These are phyloP conservation scores for Kluyveromyces sp. DNA, from an alignment of 1,139 yeast genomes.

Conservation along the genomic window DNA sequence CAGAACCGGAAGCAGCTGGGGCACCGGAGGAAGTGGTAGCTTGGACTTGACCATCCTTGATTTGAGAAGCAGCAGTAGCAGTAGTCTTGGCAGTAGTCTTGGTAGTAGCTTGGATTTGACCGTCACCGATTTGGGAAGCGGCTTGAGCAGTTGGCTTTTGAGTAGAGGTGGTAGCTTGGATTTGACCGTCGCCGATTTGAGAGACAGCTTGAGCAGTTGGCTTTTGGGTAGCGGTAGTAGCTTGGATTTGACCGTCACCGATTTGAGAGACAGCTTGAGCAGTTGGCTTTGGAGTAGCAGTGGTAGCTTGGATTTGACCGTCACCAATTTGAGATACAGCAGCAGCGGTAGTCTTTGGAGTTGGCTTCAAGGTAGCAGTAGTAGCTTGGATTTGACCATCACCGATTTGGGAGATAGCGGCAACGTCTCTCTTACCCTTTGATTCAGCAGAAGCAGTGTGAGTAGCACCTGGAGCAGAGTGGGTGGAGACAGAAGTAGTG, in stretches of 20 bases:
- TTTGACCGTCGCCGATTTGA: conserved; percentile 46
- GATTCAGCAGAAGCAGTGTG: conserved; percentile 33
- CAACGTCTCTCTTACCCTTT: conserved; percentile 29
- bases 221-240: conserved; percentile 31
- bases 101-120: conserved; percentile 55
- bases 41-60: conserved; percentile 42
- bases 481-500: conserved; percentile 32
- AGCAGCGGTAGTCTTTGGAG: conserved; percentile 34
- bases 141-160: conserved; percentile 35
- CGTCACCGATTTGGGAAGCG: conserved; percentile 46
- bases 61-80: conserved; percentile 36
- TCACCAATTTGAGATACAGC: conserved; percentile 47
- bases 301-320: conserved; percentile 39
- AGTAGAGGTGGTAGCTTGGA: conserved; percentile 32
- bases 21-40: conserved; percentile 27
- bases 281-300: conserved; percentile 25
- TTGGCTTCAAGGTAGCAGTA: conserved; percentile 17
- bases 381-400: conserved; percentile 54
- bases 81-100: conserved; percentile 34
- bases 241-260: conserved; percentile 54
- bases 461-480: conserved; percentile 28
- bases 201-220: conserved; percentile 38
- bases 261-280: conserved; percentile 40
- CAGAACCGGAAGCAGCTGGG: conserved; percentile 29
- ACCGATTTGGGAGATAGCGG: conserved; percentile 41